Evolutionary conservation across 441 rosid genomes (phyloP).

Genomic region (Pelargonium cotyledonis): DNA sequence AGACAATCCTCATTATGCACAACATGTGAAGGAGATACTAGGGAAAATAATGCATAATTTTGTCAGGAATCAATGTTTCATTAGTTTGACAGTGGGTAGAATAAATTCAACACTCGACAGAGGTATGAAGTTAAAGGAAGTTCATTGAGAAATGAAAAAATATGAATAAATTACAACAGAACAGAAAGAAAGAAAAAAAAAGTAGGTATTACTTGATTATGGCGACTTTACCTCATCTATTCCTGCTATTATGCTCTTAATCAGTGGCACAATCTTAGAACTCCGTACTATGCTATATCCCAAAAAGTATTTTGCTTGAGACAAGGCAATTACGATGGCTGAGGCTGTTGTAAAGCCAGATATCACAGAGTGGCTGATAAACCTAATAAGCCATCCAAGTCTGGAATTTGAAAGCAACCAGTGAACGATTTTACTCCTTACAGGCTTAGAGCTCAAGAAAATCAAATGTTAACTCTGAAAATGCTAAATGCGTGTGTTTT

Average conservation of each 20-base stretch:
- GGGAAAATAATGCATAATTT: neutral
- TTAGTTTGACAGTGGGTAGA: neutral
- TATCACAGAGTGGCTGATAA: slow-evolving; percentile 94
- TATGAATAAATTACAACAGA: slow-evolving; percentile 5
- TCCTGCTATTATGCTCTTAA: slow-evolving; percentile 87
- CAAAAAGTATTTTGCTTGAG: slow-evolving; percentile 85
- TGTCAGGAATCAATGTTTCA: neutral
- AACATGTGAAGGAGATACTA: slow-evolving; percentile 6
- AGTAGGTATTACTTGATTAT: slow-evolving; percentile 15
- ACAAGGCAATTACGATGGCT: slow-evolving; percentile 85
- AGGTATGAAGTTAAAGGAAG: neutral
- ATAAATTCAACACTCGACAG: neutral
- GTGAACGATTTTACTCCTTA: slow-evolving; percentile 1
- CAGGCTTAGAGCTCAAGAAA: neutral
- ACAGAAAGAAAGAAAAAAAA: neutral
- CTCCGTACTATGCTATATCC: slow-evolving; percentile 74
- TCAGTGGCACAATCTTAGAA: slow-evolving; percentile 82
- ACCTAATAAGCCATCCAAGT: slow-evolving; percentile 99
- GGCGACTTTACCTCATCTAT: slow-evolving; percentile 50
- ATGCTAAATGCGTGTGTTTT: neutral
- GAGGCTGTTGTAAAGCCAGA: slow-evolving; percentile 49
- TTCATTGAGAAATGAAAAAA: slow-evolving; percentile 10
- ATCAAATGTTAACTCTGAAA: neutral
- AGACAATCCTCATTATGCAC: neutral
- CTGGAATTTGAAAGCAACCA: slow-evolving; percentile 30